phyloP scores from a whole-genome alignment of 352 stramenopile species.

The Plasmopara viticola region DNA sequence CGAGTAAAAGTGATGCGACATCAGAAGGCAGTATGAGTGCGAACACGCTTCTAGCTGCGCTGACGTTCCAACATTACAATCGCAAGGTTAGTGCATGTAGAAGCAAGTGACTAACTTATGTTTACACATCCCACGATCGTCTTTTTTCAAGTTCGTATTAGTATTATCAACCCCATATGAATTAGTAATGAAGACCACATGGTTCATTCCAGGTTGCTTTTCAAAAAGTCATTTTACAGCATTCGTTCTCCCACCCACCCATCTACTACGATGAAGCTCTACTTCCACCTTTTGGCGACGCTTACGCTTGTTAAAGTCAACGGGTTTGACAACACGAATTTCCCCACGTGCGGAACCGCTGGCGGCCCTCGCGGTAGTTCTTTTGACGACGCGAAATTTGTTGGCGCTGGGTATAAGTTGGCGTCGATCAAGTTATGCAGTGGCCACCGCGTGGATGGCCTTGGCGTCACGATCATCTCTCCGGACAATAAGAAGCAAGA shows the following conservation, averaged over 20 bases:
- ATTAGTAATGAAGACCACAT: no score
- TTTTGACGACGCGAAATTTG: not conserved
- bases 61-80: no score
- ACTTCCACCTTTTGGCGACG: not conserved
- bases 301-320: not conserved
- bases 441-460: not conserved
- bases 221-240: not conserved
- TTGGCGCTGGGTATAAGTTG: not conserved
- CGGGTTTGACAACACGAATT: not conserved
- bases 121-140: no score
- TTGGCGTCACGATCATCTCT: not conserved
- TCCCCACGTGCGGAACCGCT: not conserved
- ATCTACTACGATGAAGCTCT: not conserved
- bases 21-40: no score
- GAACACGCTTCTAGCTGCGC: no score
- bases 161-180: no score
- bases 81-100: no score
- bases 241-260: not conserved
- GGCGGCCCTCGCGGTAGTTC: no score
- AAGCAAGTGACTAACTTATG: no score
- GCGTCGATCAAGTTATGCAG: not conserved
- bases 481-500: not conserved
- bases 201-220: not conserved
- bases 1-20: no score
- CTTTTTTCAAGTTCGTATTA: no score